Evolutionary conservation across 768 basidiomycete genomes (phyloP).

Genomic region (Porphyrellus cyaneotinctus): DNA sequence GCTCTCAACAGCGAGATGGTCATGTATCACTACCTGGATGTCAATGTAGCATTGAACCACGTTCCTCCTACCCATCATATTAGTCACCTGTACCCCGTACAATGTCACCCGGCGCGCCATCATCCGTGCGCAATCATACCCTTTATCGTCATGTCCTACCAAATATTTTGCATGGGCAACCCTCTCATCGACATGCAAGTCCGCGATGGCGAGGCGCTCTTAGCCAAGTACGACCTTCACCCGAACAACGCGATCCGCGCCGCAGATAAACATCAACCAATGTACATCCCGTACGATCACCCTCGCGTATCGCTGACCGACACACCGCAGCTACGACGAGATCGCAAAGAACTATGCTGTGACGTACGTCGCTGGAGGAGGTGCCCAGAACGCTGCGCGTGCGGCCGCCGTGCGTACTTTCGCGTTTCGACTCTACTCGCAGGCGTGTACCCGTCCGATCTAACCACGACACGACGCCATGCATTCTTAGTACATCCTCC

Average conservation of each 20-base stretch:
- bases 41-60: constrained; percentile 26
- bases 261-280: constrained; percentile 75
- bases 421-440: not conserved
- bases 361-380: constrained; percentile 95
- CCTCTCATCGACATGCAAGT: constrained; percentile 97
- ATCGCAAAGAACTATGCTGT: constrained; percentile 69
- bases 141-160: constrained; percentile 47
- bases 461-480: not conserved
- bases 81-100: no score
- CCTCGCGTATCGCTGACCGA: not conserved
- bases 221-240: constrained; percentile 87
- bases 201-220: constrained; percentile 72
- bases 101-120: no score
- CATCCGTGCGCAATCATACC: not conserved
- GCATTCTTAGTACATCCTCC: constrained; percentile 74
- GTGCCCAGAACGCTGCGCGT: constrained; percentile 93
- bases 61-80: not conserved
- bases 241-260: constrained; percentile 96
- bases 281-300: constrained; percentile 42
- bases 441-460: not conserved
- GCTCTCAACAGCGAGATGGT: constrained; percentile 38
- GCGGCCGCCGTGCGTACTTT: constrained; percentile 80
- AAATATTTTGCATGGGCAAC: constrained; percentile 89
- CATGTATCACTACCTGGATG: constrained; percentile 26
- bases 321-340: constrained; percentile 75